phyloP scores from a whole-genome alignment of 169 alveolate genomes.

The Ophryocystis elektroscirrha region DNA sequence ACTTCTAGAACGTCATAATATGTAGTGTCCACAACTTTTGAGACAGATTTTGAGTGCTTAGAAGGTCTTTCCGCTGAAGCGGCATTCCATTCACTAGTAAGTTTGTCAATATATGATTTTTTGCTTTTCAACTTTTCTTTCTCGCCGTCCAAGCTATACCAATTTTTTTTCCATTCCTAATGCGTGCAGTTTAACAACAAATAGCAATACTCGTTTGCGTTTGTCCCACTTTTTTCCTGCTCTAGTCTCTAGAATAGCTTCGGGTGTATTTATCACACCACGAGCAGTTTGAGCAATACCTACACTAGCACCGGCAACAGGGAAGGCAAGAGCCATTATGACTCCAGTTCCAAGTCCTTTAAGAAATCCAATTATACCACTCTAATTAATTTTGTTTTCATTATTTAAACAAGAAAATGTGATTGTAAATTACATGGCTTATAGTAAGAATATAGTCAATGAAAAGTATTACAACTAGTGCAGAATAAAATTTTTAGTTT shows the following conservation, averaged over 20 bases:
- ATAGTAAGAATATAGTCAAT: too few species aligned
- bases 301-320: neutral
- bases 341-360: neutral
- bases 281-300: neutral
- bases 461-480: too few species aligned
- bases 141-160: neutral
- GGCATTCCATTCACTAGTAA: neutral
- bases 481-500: too few species aligned
- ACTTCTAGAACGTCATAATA: slow-evolving; percentile 47
- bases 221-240: too few species aligned
- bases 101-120: neutral
- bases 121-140: neutral
- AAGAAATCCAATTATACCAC: neutral
- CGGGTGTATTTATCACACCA: neutral
- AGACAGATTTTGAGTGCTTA: neutral
- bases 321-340: neutral
- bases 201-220: too few species aligned
- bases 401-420: too few species aligned
- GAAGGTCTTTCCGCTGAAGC: neutral
- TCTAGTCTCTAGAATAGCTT: neutral
- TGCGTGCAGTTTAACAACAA: neutral
- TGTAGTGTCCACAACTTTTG: slow-evolving; percentile 44
- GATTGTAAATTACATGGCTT: too few species aligned
- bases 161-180: neutral
- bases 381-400: too few species aligned